A percentile compares a stretch with the other conserved stretches of the same genome.
Conservation (phyloP, 495 filamentous ascomycete species). For the Neurospora sp. region DNA sequence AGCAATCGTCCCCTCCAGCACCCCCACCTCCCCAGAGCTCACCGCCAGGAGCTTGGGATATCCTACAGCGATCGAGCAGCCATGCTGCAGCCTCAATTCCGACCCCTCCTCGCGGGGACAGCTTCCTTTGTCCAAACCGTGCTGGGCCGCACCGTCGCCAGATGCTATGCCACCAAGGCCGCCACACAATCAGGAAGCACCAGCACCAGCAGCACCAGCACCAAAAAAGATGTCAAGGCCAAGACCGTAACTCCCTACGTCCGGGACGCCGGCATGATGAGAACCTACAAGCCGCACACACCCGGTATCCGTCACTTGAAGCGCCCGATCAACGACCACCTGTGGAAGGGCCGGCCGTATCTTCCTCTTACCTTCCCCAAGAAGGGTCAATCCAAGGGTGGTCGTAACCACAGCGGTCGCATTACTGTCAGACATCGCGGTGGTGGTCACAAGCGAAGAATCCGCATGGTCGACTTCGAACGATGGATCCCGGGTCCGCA, state of each 20-base stretch:
- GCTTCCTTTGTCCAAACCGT: constrained; percentile 14
- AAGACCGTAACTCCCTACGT: constrained; percentile 12
- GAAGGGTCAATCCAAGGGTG: constrained; percentile 83
- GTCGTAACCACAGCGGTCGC: constrained; percentile 74
- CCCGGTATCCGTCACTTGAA: constrained; percentile 87
- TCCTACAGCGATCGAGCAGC: not conserved
- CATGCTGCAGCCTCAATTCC: constrained; percentile 26
- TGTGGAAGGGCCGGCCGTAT: constrained; percentile 85
- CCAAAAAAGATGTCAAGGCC: constrained; percentile 4
- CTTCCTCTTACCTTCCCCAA: constrained; percentile 78
- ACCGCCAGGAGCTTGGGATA: not conserved
- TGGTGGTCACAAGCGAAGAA: constrained; percentile 82
- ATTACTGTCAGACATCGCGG: constrained; percentile 86
- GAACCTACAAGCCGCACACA: constrained; percentile 89
- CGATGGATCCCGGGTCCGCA: constrained; percentile 69
- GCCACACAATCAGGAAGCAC: not conserved
- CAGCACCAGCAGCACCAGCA: constrained; percentile 1
- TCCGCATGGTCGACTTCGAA: constrained; percentile 79
- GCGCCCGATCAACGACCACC: constrained; percentile 86
- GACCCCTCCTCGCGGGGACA: constrained; percentile 13
- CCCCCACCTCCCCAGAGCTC: not conserved
- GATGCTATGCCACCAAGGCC: constrained; percentile 15
- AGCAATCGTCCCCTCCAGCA: not conserved
- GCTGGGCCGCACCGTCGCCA: constrained; percentile 7
- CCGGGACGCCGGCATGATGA: constrained; percentile 39